These are phyloP conservation scores for Conidiobolus incongruus DNA, from an alignment of 371 early-diverging fungal species.

Conservation along the genomic window DNA sequence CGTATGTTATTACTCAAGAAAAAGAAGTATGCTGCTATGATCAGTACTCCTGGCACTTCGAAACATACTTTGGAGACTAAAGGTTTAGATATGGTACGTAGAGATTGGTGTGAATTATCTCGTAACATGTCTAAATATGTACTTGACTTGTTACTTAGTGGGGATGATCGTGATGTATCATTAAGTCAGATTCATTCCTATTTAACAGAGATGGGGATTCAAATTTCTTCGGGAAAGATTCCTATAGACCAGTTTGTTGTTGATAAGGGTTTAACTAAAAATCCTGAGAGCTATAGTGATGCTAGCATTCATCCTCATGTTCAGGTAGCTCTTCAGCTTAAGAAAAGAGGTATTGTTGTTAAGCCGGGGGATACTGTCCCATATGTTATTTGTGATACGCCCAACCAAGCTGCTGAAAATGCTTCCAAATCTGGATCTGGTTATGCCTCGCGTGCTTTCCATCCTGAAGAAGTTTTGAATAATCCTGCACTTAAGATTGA, in stretches of 20 bases:
- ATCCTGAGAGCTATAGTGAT: slow-evolving; percentile 83
- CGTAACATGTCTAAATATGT: slow-evolving; percentile 64
- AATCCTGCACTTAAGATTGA: slow-evolving; percentile 34
- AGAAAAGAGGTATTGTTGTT: slow-evolving; percentile 36
- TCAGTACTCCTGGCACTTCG: slow-evolving; percentile 19
- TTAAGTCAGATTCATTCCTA: slow-evolving; percentile 54
- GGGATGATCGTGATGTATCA: slow-evolving; percentile 41
- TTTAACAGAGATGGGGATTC: slow-evolving; percentile 35
- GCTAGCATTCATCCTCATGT: slow-evolving; percentile 88
- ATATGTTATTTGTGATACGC: slow-evolving; percentile 77
- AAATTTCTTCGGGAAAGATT: slow-evolving; percentile 43
- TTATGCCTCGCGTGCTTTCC: slow-evolving; percentile 64
- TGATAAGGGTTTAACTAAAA: slow-evolving; percentile 83
- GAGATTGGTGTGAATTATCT: slow-evolving; percentile 95
- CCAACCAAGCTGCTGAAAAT: slow-evolving; percentile 13
- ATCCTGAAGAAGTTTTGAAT: slow-evolving; percentile 66
- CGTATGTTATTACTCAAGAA: slow-evolving; percentile 94
- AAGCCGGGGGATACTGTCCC: slow-evolving; percentile 86
- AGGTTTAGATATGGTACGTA: slow-evolving; percentile 93
- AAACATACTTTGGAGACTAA: slow-evolving; percentile 69
- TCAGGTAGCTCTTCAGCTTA: slow-evolving; percentile 78
- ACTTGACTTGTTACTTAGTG: slow-evolving; percentile 51
- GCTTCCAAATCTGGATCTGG: too few relatives aligned
- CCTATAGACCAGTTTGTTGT: slow-evolving; percentile 79
- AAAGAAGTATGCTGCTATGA: slow-evolving; percentile 97